These are phyloP conservation scores for Oenanthe sinensis DNA, from an alignment of 129 eudicot genomes.

Conservation along the genomic window DNA sequence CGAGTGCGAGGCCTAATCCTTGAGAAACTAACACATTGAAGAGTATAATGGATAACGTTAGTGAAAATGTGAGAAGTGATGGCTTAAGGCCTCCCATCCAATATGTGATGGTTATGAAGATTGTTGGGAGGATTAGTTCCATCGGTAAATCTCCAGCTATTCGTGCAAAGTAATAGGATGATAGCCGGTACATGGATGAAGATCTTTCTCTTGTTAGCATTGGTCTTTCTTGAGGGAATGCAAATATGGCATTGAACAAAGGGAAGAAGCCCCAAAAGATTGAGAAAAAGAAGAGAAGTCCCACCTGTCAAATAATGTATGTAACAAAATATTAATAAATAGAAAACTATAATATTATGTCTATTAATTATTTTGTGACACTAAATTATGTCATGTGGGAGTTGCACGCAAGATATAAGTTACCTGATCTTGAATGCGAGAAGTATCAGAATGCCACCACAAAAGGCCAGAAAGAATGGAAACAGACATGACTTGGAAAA, in stretches of 20 bases:
- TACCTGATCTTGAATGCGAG: slow-evolving; percentile 91
- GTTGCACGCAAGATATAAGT: too few species aligned
- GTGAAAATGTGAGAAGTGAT: slow-evolving; percentile 48
- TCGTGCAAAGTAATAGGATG: slow-evolving; percentile 80
- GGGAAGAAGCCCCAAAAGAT: slow-evolving; percentile 98
- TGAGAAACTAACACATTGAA: slow-evolving; percentile 90
- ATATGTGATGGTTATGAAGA: slow-evolving; percentile 55
- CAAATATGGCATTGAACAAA: slow-evolving; percentile 66
- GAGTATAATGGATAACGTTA: slow-evolving; percentile 60
- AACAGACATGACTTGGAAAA: slow-evolving; percentile 91
- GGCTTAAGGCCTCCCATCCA: slow-evolving; percentile 97
- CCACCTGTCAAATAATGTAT: slow-evolving; percentile 45
- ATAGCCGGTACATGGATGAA: slow-evolving; percentile 85
- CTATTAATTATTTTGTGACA: neutral
- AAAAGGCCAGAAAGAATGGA: slow-evolving; percentile 77
- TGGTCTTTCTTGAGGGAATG: slow-evolving; percentile 84
- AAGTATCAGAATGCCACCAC: slow-evolving; percentile 89
- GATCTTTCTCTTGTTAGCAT: slow-evolving; percentile 70
- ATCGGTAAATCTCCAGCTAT: slow-evolving; percentile 81
- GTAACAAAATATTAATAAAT: neutral
- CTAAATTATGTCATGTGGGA: neutral
- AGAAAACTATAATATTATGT: neutral
- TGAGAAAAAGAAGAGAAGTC: slow-evolving; percentile 87
- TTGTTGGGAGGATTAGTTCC: slow-evolving; percentile 88
- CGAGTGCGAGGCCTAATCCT: slow-evolving; percentile 90